Evolutionary conservation across 1,139 yeast genomes (phyloP).

Genomic region (Kodamaea alishanica): DNA sequence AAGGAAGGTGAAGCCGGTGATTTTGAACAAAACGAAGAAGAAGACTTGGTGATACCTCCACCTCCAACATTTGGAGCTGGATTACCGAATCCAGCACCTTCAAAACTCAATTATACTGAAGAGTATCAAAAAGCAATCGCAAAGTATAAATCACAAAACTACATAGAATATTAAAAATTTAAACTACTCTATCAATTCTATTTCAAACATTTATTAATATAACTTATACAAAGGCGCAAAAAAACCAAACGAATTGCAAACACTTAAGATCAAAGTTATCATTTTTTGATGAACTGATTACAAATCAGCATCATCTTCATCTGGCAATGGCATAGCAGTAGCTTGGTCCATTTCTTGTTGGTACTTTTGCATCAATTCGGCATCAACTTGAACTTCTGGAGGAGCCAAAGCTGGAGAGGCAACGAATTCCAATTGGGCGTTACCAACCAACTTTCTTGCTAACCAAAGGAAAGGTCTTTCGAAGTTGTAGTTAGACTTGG

Average conservation of each 20-base stretch:
- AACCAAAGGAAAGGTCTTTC: constrained; percentile 99
- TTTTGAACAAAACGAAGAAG: constrained; percentile 12
- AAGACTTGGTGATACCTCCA: constrained; percentile 21
- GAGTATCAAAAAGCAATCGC: constrained; percentile 12
- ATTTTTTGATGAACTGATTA: constrained; percentile 34
- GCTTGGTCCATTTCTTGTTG: constrained; percentile 99
- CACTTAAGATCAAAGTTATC: no score
- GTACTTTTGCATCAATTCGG: constrained; percentile 93
- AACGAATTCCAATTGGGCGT: constrained; percentile 96
- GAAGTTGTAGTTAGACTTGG: constrained; percentile 98
- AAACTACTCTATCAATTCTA: no score
- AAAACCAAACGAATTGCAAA: neutral
- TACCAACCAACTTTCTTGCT: constrained; percentile 98
- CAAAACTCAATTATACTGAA: constrained; percentile 12
- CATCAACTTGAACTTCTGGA: constrained; percentile 97
- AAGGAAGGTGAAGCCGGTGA: constrained; percentile 9
- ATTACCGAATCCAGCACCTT: constrained; percentile 46
- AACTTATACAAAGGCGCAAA: neutral
- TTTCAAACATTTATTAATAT: neutral
- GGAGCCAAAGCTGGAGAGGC: constrained; percentile 99
- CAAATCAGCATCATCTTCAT: constrained; percentile 99
- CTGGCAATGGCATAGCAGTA: constrained; percentile 98
- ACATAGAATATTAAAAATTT: no score
- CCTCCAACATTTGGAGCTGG: constrained; percentile 40
- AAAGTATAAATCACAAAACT: neutral